Base-by-base conservation (phyloP, 2,329 filamentous ascomycete genomes). In the Beauveria sp. region DNA sequence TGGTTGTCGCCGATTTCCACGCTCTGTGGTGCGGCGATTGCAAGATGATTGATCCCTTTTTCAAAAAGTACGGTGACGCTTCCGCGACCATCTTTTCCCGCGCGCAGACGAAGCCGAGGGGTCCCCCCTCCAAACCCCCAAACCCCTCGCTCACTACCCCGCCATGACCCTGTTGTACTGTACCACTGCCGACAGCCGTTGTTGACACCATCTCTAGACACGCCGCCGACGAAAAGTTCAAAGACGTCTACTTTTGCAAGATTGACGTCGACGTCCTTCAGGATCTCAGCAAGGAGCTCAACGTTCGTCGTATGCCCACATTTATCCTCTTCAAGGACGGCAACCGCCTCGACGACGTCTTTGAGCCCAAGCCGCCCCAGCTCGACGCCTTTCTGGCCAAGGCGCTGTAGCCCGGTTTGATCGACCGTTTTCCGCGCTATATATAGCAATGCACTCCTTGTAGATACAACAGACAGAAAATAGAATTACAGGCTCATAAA, bases 11-110 rank as follows among this genome's bases (percentile, higher is more conserved):
- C 71, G 91, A 96, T 80, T 91, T 86, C 79, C 91, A 88, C 75
- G 91, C 91, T 62, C 85, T 81, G 65, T 96, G 91, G 91, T 96
- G 91, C 80, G 91, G 90, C 65, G 91, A 91, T 65, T 96, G 91
- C 88, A 96, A 91, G 81, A 82, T 86, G 68, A 93, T 96, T 69
- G 85, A 90, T 42, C 91, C 91, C 63, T 75, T 85, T 64, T 79
- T 95, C 64, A 63, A 67, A 54, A 65, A 65, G 62, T 66, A 58
- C n/a, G 65, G 14, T 6, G 18, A n/a, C 34, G 18, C 20, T 24
- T 12, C 34, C 34, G 14, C 34, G 34, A 38, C 40, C 14, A n/a
- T 34, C 6, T 2, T 46, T 24, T 14, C 34, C 51, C 20, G 22
- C 22, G n/a, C 24, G 12, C 31, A 34, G 12, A 9, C 18, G 22